Percentiles rank a stretch among this genome's conserved stretches.
Conservation (phyloP, 2,329 filamentous ascomycete genomes). For the Metarhizium rileyi region DNA sequence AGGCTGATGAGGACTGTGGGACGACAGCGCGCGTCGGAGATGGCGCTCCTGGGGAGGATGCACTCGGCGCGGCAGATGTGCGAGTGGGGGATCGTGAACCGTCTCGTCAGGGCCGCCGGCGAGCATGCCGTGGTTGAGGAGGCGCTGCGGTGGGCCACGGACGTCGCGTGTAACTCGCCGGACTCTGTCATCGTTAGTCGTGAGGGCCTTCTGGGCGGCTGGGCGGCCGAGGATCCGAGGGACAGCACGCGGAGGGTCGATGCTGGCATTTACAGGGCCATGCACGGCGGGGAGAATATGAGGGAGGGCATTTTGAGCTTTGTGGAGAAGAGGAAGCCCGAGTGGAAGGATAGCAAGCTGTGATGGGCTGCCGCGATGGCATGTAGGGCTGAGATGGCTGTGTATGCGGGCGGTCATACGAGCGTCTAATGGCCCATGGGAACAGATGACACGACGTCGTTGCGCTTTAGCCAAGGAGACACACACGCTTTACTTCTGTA, state of each 20-base stretch:
- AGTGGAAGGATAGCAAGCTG: slow-evolving; percentile 56
- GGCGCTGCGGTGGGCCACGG: slow-evolving; percentile 51
- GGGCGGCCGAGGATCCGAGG: slow-evolving; percentile 59
- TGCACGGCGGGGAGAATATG: background rate
- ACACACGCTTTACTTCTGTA: too few species aligned
- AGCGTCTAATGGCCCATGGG: background rate
- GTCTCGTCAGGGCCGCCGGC: slow-evolving; percentile 38
- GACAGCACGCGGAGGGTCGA: slow-evolving; percentile 48
- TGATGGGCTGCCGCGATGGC: slow-evolving; percentile 19
- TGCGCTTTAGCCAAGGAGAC: too few species aligned
- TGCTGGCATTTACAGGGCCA: slow-evolving; percentile 43
- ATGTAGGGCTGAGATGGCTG: too few species aligned
- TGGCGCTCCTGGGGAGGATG: slow-evolving; percentile 54
- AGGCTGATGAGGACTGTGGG: slow-evolving; percentile 58
- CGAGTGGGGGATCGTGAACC: slow-evolving; percentile 62
- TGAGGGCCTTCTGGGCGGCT: slow-evolving; percentile 61
- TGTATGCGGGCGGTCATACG: too few species aligned
- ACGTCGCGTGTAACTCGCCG: slow-evolving; percentile 58
- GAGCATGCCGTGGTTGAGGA: slow-evolving; percentile 36
- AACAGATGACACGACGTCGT: too few species aligned
- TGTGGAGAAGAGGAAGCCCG: slow-evolving; percentile 62
- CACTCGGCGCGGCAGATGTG: slow-evolving; percentile 50
- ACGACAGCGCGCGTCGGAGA: slow-evolving; percentile 58
- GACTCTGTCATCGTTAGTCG: slow-evolving; percentile 68
- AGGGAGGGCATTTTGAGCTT: slow-evolving; percentile 63